A percentile compares a stretch with the other conserved stretches of the same genome.
phyloP scores from a whole-genome alignment of 345 rosid species.

The Noccaea caerulescens region DNA sequence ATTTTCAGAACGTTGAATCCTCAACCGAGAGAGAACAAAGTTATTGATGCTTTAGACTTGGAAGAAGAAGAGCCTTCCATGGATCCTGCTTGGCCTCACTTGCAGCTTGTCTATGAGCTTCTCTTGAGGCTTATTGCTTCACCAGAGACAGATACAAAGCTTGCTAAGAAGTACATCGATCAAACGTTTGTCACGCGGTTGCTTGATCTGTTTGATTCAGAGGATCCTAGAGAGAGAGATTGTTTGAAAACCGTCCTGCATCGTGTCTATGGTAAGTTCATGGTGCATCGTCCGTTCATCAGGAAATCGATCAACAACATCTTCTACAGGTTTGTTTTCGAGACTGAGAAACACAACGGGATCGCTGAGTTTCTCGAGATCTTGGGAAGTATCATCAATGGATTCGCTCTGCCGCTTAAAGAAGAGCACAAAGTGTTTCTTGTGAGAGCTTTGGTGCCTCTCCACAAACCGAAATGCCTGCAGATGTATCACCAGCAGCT shows the following conservation, averaged over 20 bases:
- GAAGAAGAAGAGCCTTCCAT: slow-evolving; percentile 89
- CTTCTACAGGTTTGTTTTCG: slow-evolving; percentile 73
- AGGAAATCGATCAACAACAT: slow-evolving; percentile 84
- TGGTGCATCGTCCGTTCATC: slow-evolving; percentile 91
- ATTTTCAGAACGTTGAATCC: slow-evolving; percentile 72
- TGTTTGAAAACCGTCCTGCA: slow-evolving; percentile 84
- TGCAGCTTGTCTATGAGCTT: slow-evolving; percentile 78
- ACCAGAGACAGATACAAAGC: slow-evolving; percentile 75
- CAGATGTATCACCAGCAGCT: slow-evolving; percentile 88
- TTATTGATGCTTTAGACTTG: slow-evolving; percentile 72
- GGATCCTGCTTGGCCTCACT: slow-evolving; percentile 93
- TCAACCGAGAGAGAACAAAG: slow-evolving; percentile 69
- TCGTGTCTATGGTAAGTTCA: slow-evolving; percentile 87
- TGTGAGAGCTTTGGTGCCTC: slow-evolving; percentile 68
- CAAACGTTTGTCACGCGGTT: slow-evolving; percentile 66
- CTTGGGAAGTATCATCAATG: slow-evolving; percentile 89
- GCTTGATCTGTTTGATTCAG: slow-evolving; percentile 86
- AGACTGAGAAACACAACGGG: slow-evolving; percentile 89
- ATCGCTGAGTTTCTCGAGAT: slow-evolving; percentile 88
- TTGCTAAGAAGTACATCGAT: slow-evolving; percentile 70
- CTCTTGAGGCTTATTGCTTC: slow-evolving; percentile 79
- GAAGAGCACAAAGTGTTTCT: slow-evolving; percentile 92
- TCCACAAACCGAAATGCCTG: slow-evolving; percentile 85
- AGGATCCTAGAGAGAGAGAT: slow-evolving; percentile 96
- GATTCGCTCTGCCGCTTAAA: slow-evolving; percentile 91